Evolutionary conservation across 441 rosid species (phyloP).

Genomic region (Lepidium campestre): DNA sequence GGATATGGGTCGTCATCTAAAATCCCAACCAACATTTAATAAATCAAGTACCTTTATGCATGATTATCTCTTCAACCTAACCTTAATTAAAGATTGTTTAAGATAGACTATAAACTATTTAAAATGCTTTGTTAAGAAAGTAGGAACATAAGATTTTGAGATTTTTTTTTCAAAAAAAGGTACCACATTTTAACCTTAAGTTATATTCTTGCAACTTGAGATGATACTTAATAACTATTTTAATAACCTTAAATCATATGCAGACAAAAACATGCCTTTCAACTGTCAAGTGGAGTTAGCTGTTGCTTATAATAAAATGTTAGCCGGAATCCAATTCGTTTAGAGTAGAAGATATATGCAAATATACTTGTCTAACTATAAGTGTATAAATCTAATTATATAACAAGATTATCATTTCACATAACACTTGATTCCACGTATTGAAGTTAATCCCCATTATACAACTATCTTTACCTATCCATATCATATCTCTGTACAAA

Average conservation of each 20-base stretch:
- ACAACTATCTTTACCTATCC: background rate
- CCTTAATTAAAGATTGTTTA: background rate
- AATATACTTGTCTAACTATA: background rate
- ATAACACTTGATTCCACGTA: background rate
- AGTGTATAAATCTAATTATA: background rate
- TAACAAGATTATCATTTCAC: background rate
- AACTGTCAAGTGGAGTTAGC: constrained; percentile 1
- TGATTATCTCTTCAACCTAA: constrained; percentile 13
- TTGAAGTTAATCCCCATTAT: background rate
- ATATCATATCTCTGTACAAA: no score
- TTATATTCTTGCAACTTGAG: background rate
- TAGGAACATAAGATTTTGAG: constrained; percentile 2
- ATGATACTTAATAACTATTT: background rate
- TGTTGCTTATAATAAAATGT: background rate
- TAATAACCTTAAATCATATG: background rate
- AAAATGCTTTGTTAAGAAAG: background rate
- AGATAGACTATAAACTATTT: background rate
- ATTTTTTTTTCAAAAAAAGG: background rate
- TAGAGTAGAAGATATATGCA: background rate
- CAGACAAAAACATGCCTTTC: constrained; percentile 9
- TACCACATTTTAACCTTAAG: background rate
- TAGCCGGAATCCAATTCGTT: constrained; percentile 3
- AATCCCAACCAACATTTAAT: constrained; percentile 12
- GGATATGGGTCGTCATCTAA: constrained; percentile 9
- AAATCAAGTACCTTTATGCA: background rate